Evolutionary conservation across 768 basidiomycete species (phyloP).

Genomic region (Pleurotus sapidus): DNA sequence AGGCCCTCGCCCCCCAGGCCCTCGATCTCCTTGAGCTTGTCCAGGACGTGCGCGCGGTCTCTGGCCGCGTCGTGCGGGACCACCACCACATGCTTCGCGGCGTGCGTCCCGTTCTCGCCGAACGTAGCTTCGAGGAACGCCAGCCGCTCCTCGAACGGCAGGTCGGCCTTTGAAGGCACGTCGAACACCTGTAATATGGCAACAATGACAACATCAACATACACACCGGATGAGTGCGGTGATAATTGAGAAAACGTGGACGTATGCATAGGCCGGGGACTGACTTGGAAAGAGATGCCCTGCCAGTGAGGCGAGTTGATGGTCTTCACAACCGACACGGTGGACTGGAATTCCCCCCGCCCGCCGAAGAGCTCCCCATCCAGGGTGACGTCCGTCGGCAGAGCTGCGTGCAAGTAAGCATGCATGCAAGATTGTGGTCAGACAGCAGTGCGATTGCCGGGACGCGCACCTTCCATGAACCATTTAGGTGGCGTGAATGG

Average conservation of each 20-base stretch:
- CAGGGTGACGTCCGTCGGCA: constrained; percentile 53
- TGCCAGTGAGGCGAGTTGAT: constrained; percentile 56
- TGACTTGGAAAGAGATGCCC: constrained; percentile 51
- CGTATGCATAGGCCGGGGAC: constrained; percentile 4
- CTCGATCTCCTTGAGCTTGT: constrained; percentile 54
- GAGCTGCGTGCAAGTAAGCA: constrained; percentile 26
- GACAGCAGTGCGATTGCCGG: not conserved
- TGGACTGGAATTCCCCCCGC: constrained; percentile 53
- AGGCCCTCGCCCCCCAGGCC: constrained; percentile 54
- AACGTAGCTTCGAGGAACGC: constrained; percentile 41
- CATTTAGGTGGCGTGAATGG: constrained; percentile 54
- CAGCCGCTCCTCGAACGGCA: constrained; percentile 52
- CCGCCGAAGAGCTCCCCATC: constrained; percentile 62
- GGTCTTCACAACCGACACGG: constrained; percentile 59
- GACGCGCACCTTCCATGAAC: constrained; percentile 34
- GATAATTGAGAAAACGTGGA: not conserved
- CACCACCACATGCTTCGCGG: constrained; percentile 38
- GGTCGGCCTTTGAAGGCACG: constrained; percentile 43
- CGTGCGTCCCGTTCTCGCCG: constrained; percentile 42
- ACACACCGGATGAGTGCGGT: not conserved
- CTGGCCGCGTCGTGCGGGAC: constrained; percentile 46
- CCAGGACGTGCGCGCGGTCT: constrained; percentile 47
- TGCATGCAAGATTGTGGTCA: not conserved
- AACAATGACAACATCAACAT: too few relatives aligned
- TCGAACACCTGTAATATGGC: constrained; percentile 62